These are phyloP conservation scores for Pseudozyma sp. DNA, from an alignment of 1,284 basidiomycete genomes.

Conservation along the genomic window DNA sequence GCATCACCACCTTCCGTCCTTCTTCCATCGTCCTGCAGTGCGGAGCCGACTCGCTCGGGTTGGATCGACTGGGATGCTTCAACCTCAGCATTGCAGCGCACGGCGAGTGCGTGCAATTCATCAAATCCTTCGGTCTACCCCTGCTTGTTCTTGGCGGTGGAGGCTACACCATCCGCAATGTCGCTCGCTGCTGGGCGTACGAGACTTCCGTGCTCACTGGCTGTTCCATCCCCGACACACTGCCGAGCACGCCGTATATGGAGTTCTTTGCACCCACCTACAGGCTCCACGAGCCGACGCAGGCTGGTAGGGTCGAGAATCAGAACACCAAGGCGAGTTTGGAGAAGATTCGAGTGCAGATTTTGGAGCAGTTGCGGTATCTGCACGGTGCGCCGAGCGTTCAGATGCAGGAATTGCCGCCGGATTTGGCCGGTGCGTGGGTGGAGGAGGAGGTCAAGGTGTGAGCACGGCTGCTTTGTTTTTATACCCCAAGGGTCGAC, in stretches of 20 bases:
- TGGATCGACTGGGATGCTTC: slow-evolving; percentile 94
- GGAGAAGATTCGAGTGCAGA: slow-evolving; percentile 84
- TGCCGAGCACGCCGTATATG: slow-evolving; percentile 90
- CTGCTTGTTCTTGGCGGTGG: slow-evolving; percentile 92
- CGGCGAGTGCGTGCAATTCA: slow-evolving; percentile 96
- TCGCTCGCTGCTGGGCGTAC: slow-evolving; percentile 98
- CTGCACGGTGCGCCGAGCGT: slow-evolving; percentile 95
- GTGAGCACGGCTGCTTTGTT: background rate
- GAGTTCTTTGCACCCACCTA: slow-evolving; percentile 92
- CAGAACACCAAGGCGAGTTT: slow-evolving; percentile 80
- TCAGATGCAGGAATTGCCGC: slow-evolving; percentile 94
- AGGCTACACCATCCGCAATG: slow-evolving; percentile 90
- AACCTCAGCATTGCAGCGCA: slow-evolving; percentile 99
- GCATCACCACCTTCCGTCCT: slow-evolving; percentile 88
- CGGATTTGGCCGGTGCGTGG: slow-evolving; percentile 83
- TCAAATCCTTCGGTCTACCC: slow-evolving; percentile 89
- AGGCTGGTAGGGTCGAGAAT: slow-evolving; percentile 86
- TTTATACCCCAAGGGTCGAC: slow-evolving; percentile 9
- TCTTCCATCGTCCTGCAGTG: slow-evolving; percentile 94
- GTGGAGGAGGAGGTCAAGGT: slow-evolving; percentile 74
- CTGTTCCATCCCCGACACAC: slow-evolving; percentile 82
- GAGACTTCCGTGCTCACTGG: slow-evolving; percentile 86
- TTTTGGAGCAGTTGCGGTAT: slow-evolving; percentile 91
- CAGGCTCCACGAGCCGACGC: slow-evolving; percentile 91
- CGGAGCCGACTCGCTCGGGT: slow-evolving; percentile 94